A percentile compares a stretch with the other conserved stretches of the same genome.
Conservation (phyloP, 1,139 yeast genomes). For the Taphrina confusa region DNA sequence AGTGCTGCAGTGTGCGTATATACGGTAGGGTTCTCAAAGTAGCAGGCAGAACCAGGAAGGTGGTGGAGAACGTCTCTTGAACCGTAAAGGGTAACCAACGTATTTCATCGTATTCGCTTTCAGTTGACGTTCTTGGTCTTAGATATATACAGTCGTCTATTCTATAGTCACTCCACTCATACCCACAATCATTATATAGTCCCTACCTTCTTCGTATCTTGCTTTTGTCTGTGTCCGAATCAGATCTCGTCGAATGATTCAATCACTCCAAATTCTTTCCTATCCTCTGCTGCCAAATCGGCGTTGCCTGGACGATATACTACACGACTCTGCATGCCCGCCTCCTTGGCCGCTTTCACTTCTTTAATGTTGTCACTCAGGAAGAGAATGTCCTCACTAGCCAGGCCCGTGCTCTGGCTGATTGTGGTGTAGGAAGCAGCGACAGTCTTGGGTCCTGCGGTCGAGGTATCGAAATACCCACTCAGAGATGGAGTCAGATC, state of each 20-base stretch:
- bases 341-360: conserved; percentile 64
- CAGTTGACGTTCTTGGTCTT: too few species aligned
- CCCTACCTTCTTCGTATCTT: too few species aligned
- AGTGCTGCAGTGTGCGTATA: too few species aligned
- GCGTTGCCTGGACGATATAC: conserved; percentile 79
- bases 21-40: too few species aligned
- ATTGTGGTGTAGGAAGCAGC: conserved; percentile 61
- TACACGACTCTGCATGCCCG: conserved; percentile 62
- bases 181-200: too few species aligned
- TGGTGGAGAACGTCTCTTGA: too few species aligned
- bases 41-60: too few species aligned
- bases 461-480: conserved; percentile 79
- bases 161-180: too few species aligned
- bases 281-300: conserved; percentile 44
- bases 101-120: too few species aligned
- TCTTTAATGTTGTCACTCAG: conserved; percentile 63
- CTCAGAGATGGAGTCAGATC: conserved; percentile 55
- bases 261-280: conserved; percentile 36
- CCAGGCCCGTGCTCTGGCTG: conserved; percentile 49
- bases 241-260: conserved; percentile 25
- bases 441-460: conserved; percentile 69
- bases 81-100: too few species aligned
- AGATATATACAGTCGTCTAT: too few species aligned
- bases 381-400: conserved; percentile 55
- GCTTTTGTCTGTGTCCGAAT: too few species aligned